A percentile compares a stretch with the other conserved stretches of the same genome.
phyloP scores from a whole-genome alignment of 2,329 filamentous ascomycete species.

The Cercospora sesami region DNA sequence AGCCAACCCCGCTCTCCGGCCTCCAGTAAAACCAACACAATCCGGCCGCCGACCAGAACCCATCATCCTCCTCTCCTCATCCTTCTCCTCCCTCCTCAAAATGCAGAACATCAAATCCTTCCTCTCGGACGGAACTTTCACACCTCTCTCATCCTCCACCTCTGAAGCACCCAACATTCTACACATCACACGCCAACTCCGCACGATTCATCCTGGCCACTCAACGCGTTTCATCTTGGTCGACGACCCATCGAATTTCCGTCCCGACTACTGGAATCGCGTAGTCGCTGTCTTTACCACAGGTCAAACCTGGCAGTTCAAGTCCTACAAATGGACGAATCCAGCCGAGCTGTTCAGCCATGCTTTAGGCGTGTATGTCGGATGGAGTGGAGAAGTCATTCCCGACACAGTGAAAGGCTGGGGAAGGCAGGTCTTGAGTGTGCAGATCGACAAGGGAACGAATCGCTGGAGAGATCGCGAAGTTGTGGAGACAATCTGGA shows the following conservation, averaged over 20 bases:
- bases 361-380: slow-evolving; percentile 82
- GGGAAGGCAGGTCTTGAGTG: slow-evolving; percentile 79
- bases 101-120: slow-evolving; percentile 96
- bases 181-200: slow-evolving; percentile 77
- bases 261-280: slow-evolving; percentile 94
- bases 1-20: slow-evolving; percentile 40
- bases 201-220: slow-evolving; percentile 65
- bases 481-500: slow-evolving; percentile 91
- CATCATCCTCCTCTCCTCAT: slow-evolving; percentile 95
- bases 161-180: slow-evolving; percentile 70
- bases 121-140: slow-evolving; percentile 79
- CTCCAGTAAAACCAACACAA: slow-evolving; percentile 39
- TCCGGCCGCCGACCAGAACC: slow-evolving; percentile 63
- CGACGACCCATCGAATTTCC: slow-evolving; percentile 90
- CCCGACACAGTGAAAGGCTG: slow-evolving; percentile 78
- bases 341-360: slow-evolving; percentile 87
- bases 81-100: slow-evolving; percentile 88
- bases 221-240: slow-evolving; percentile 93
- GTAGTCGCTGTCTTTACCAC: slow-evolving; percentile 97
- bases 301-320: slow-evolving; percentile 97
- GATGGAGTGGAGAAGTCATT: slow-evolving; percentile 80
- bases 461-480: slow-evolving; percentile 84
- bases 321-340: slow-evolving; percentile 93
- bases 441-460: slow-evolving; percentile 70
- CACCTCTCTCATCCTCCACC: slow-evolving; percentile 66